Conservation (phyloP, 768 basidiomycete species). For the Gloeophyllum trabeum region DNA sequence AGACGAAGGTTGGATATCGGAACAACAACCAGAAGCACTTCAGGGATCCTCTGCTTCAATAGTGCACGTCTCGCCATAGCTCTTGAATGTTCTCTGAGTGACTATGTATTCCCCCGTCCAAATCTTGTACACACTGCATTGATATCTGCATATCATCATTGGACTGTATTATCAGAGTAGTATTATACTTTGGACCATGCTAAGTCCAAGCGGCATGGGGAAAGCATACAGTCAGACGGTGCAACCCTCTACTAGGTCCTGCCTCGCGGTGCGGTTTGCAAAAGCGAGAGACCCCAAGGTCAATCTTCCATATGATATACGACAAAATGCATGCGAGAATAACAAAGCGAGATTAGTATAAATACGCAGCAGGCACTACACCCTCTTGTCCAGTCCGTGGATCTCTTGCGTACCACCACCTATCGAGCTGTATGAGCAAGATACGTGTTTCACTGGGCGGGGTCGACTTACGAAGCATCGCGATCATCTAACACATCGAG, state of each 20-base stretch:
- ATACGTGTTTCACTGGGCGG: neutral
- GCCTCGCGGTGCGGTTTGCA: too few relatives aligned
- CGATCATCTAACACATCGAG: slow-evolving; percentile 71
- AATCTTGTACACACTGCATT: too few relatives aligned
- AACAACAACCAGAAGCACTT: slow-evolving; percentile 86
- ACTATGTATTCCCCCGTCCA: too few relatives aligned
- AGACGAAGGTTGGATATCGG: slow-evolving; percentile 68
- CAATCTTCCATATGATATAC: slow-evolving; percentile 13
- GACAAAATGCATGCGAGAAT: neutral
- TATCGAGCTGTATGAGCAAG: slow-evolving; percentile 19
- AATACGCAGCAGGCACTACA: slow-evolving; percentile 85
- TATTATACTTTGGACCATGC: too few relatives aligned
- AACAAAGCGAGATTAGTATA: slow-evolving; percentile 46
- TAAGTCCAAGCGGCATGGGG: neutral
- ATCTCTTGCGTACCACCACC: slow-evolving; percentile 94
- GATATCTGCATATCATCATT: too few relatives aligned
- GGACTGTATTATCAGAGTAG: too few relatives aligned
- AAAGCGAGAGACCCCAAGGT: slow-evolving; percentile 19
- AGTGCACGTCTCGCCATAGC: too few relatives aligned
- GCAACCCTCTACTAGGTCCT: too few relatives aligned
- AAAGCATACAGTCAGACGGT: neutral
- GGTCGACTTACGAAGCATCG: slow-evolving; percentile 57
- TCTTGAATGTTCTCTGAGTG: neutral
- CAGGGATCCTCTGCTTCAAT: slow-evolving; percentile 60
- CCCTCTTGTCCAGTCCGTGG: slow-evolving; percentile 72